Base-by-base conservation (phyloP, 148 eudicot genomes). In the Simmondsia chinensis region DNA sequence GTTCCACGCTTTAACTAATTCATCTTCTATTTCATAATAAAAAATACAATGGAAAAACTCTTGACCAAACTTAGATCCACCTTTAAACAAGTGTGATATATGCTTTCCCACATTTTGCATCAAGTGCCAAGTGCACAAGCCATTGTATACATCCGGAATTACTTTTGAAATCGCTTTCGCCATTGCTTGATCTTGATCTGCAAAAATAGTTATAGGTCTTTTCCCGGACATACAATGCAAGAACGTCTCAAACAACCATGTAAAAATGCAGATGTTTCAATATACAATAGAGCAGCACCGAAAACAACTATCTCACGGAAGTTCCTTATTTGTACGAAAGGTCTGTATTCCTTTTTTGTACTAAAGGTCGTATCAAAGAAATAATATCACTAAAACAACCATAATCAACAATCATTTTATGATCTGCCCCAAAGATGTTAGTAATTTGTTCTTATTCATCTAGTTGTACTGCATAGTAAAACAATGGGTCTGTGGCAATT, bases 211-310 rank as follows among this genome's bases (percentile, higher is more conserved):
- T 42, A 44, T 55, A 36, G 76, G 76, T 34, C 51, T 40, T 33
- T 55, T 60, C 27, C 57, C 49, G 23, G 38, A 31, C 61, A 60
- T 57, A 2, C 51, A 50, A 35, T 35, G 53, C 6, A 54, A n/a
- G 47, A 63, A 69, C 5, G 64, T 69, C n/a, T 35, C 57, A 69
- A 69, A 19, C 58, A 49, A 65, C 74, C 63, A 46, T 30, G 16
- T 37, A 63, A 53, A n/a, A 58, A 43, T 17, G 35, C 43, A 26
- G 30, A n/a, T 12, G 69, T 60, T 24, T 60, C 63, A 56, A 65
- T 71, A 51, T 65, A 55, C 7, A 71, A 18, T 31, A 65, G 34
- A 28, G 60, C 48, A 10, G 57, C 68, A 6, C 76, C 68, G 22
- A 56, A 71, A 11, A 57, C 26, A 14, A 40, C 16, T 31, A 48